A percentile compares a stretch with the other conserved stretches of the same genome.
These are phyloP conservation scores for Dissophora globulifera DNA, from an alignment of 192 early-diverging fungal genomes.

Conservation along the genomic window DNA sequence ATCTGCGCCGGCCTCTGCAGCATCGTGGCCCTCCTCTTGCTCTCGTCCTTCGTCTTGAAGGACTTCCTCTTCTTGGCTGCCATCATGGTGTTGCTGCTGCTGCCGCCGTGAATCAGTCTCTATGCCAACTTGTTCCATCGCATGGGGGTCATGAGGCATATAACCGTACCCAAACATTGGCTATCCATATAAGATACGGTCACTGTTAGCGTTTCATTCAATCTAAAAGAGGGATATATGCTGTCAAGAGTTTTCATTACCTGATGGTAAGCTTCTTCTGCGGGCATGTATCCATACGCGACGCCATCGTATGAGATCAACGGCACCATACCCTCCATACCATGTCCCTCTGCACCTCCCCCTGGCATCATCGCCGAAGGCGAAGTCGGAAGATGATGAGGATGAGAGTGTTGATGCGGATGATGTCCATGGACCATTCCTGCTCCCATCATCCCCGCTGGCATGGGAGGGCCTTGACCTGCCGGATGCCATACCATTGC, in stretches of 20 bases:
- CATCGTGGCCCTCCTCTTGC: too few species aligned
- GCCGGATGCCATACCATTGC: constrained; percentile 35
- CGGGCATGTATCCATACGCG: constrained; percentile 32
- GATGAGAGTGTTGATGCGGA: too few species aligned
- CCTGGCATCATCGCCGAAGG: neutral
- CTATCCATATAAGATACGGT: too few species aligned
- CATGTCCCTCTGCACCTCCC: constrained; percentile 4
- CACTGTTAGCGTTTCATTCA: too few species aligned
- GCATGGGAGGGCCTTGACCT: constrained; percentile 26
- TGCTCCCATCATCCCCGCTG: constrained; percentile 19
- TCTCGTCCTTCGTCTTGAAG: too few species aligned
- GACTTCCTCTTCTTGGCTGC: too few species aligned
- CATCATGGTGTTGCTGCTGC: too few species aligned
- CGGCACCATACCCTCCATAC: constrained; percentile 41
- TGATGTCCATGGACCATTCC: constrained; percentile 18
- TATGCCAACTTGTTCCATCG: neutral
- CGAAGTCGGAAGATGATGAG: too few species aligned
- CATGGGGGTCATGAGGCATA: constrained; percentile 22
- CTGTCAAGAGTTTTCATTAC: constrained; percentile 5
- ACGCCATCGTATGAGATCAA: constrained; percentile 41
- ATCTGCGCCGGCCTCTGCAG: too few species aligned
- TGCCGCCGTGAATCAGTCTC: neutral
- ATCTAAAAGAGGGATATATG: too few species aligned
- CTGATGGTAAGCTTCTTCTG: constrained; percentile 41
- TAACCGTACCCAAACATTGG: constrained; percentile 30